Conservation (phyloP, 2,329 filamentous ascomycete genomes). For the Coccinonectria pachysandricola region DNA sequence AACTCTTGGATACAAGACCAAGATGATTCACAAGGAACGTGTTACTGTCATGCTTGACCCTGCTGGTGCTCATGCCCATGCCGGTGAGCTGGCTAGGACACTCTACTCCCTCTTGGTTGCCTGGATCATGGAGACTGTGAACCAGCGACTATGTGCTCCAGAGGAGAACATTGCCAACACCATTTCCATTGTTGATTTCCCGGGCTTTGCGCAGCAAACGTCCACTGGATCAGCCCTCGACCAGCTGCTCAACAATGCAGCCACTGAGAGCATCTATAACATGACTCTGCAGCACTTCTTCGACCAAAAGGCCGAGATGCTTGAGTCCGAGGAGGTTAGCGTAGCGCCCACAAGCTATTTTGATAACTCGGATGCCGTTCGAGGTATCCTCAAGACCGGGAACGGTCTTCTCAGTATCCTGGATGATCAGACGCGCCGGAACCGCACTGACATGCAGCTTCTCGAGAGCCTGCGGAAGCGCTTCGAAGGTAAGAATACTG, state of each 20-base stretch:
- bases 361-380: slow-evolving; percentile 91
- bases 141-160: slow-evolving; percentile 75
- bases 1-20: slow-evolving; percentile 90
- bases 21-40: slow-evolving; percentile 88
- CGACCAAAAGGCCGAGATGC: slow-evolving; percentile 81
- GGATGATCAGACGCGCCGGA: slow-evolving; percentile 87
- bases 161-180: slow-evolving; percentile 91
- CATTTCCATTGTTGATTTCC: slow-evolving; percentile 90
- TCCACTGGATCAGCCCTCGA: slow-evolving; percentile 80
- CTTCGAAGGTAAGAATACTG: slow-evolving; percentile 88
- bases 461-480: slow-evolving; percentile 84
- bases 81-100: slow-evolving; percentile 86
- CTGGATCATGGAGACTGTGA: slow-evolving; percentile 87
- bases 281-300: slow-evolving; percentile 93
- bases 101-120: slow-evolving; percentile 90
- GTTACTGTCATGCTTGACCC: slow-evolving; percentile 99
- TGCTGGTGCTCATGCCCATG: slow-evolving; percentile 77
- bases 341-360: slow-evolving; percentile 93
- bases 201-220: slow-evolving; percentile 78
- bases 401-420: slow-evolving; percentile 91
- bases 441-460: slow-evolving; percentile 80
- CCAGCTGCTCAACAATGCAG: slow-evolving; percentile 89
- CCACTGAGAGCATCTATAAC: slow-evolving; percentile 85
- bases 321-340: slow-evolving; percentile 87
- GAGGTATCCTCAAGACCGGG: slow-evolving; percentile 79